Conservation (phyloP, 1,139 yeast species). For the Yamadazyma membranifaciens region DNA sequence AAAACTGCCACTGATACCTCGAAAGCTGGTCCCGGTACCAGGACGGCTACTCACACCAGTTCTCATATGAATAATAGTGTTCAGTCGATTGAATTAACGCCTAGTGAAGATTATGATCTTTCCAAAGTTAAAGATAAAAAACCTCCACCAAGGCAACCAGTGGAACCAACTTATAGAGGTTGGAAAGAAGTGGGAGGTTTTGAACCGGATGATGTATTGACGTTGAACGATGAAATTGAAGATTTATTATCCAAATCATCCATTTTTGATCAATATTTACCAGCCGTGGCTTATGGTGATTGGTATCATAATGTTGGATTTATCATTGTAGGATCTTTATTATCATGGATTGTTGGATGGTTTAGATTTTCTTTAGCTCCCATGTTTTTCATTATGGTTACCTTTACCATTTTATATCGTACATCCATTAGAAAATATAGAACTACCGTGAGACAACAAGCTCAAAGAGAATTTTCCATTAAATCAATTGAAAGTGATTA, state of each 20-base stretch:
- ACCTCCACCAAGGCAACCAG: slow-evolving; percentile 52
- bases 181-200: slow-evolving; percentile 95
- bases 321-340: slow-evolving; percentile 59
- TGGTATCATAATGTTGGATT: slow-evolving; percentile 90
- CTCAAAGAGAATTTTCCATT: slow-evolving; percentile 82
- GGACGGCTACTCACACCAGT: slow-evolving; percentile 9
- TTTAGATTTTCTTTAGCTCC: slow-evolving; percentile 78
- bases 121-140: slow-evolving; percentile 34
- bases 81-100: slow-evolving; percentile 17
- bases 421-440: slow-evolving; percentile 82
- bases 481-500: slow-evolving; percentile 80
- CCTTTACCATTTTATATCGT: slow-evolving; percentile 68
- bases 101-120: slow-evolving; percentile 37
- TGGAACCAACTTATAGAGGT: slow-evolving; percentile 72
- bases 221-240: slow-evolving; percentile 65
- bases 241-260: slow-evolving; percentile 70
- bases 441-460: slow-evolving; percentile 66
- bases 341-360: slow-evolving; percentile 80
- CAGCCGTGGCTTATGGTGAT: slow-evolving; percentile 78
- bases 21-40: slow-evolving; percentile 8
- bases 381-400: slow-evolving; percentile 65
- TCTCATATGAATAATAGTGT: slow-evolving; percentile 7
- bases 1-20: slow-evolving; percentile 6
- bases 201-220: slow-evolving; percentile 65
- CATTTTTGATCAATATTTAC: slow-evolving; percentile 66